A percentile compares a stretch with the other conserved stretches of the same genome.
Conservation (phyloP, 1,284 basidiomycete species). For the Puccinia horiana region DNA sequence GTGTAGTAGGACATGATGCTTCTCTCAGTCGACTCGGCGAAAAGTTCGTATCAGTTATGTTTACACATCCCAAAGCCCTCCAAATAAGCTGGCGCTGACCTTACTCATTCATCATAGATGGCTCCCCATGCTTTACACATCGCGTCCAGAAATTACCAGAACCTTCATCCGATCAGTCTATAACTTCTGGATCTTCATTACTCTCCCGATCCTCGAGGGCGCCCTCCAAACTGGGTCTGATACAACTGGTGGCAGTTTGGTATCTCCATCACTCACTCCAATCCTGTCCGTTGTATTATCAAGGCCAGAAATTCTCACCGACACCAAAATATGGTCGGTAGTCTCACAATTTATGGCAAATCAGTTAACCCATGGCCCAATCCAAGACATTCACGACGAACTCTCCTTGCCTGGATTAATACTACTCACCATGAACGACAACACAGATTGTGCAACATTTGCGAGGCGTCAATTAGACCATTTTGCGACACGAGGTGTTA, state of each 20-base stretch:
- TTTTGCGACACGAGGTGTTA: background rate
- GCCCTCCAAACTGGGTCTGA: background rate
- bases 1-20: slow-evolving; percentile 30
- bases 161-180: slow-evolving; percentile 26
- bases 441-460: slow-evolving; percentile 25
- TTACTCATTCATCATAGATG: slow-evolving; percentile 18
- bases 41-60: slow-evolving; percentile 23
- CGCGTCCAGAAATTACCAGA: background rate
- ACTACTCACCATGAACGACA: slow-evolving; percentile 36
- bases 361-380: background rate
- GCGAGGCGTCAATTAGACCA: slow-evolving; percentile 39
- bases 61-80: background rate
- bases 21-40: background rate
- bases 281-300: slow-evolving; percentile 19
- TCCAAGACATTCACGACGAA: background rate
- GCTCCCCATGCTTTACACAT: slow-evolving; percentile 19
- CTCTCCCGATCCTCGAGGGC: background rate
- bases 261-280: background rate
- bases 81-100: background rate
- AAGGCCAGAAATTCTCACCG: slow-evolving; percentile 27
- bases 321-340: slow-evolving; percentile 17
- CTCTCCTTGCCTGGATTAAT: slow-evolving; percentile 37
- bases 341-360: slow-evolving; percentile 27
- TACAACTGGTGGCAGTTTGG: background rate
- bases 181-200: background rate